Evolutionary conservation across 306 rosid genomes (phyloP).

Genomic region (Acacia acuminata): DNA sequence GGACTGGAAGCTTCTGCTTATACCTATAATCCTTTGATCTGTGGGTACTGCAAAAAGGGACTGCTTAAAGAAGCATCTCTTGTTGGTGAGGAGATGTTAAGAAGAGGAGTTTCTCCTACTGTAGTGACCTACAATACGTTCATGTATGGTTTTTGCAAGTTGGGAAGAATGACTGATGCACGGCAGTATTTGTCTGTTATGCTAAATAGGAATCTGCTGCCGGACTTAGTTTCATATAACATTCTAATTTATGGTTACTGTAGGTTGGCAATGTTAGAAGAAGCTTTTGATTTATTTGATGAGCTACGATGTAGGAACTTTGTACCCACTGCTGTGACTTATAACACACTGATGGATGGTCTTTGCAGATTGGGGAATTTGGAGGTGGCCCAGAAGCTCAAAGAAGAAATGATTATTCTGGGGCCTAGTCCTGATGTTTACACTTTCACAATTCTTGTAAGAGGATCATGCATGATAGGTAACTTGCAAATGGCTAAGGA

Average conservation of each 20-base stretch:
- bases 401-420: slow-evolving; percentile 55
- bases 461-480: slow-evolving; percentile 61
- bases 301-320: slow-evolving; percentile 51
- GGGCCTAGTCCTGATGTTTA: slow-evolving; percentile 67
- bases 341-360: slow-evolving; percentile 77
- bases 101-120: slow-evolving; percentile 50
- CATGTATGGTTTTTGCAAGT: slow-evolving; percentile 65
- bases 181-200: slow-evolving; percentile 48
- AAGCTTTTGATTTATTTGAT: slow-evolving; percentile 60
- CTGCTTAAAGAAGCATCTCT: slow-evolving; percentile 49
- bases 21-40: slow-evolving; percentile 66
- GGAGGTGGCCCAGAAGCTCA: slow-evolving; percentile 59
- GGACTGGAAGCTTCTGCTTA: slow-evolving; percentile 60
- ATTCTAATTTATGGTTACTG: slow-evolving; percentile 65
- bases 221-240: slow-evolving; percentile 73
- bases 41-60: slow-evolving; percentile 56
- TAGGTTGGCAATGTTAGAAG: slow-evolving; percentile 50
- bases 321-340: slow-evolving; percentile 59
- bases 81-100: slow-evolving; percentile 59
- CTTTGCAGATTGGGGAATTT: slow-evolving; percentile 67
- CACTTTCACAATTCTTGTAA: slow-evolving; percentile 72
- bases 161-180: slow-evolving; percentile 61
- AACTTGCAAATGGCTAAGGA: slow-evolving; percentile 65
- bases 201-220: slow-evolving; percentile 45
- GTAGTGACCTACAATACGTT: slow-evolving; percentile 63